These are phyloP conservation scores for Arabidopsis thaliana DNA, from an alignment of 345 rosid species.

Conservation along the genomic window TAIR10.1 NC_003070.9:18737001-18737500, in stretches of 20 bases:
- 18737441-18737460: constrained; percentile 86
- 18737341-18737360: constrained; percentile 25
- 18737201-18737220: constrained; percentile 19
- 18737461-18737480: constrained; percentile 76
- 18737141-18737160: background rate
- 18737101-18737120: background rate
- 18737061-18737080: background rate
- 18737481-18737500: constrained; percentile 63
- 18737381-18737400: constrained; percentile 40
- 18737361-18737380: constrained; percentile 23
- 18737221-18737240: constrained; percentile 7
- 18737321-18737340: constrained; percentile 36
- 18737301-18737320: constrained; percentile 20
- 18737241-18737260: constrained; percentile 16
- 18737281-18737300: constrained; percentile 35
- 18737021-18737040: background rate
- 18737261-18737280: constrained; percentile 35
- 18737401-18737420: constrained; percentile 89
- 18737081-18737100: background rate
- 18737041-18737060: background rate
- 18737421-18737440: constrained; percentile 77
- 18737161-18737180: constrained; percentile 9
- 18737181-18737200: constrained; percentile 19
- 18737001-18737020: background rate
- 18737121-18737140: background rate